phyloP scores from a whole-genome alignment of 768 basidiomycete species.

The Hypholoma fasciculare region DNA sequence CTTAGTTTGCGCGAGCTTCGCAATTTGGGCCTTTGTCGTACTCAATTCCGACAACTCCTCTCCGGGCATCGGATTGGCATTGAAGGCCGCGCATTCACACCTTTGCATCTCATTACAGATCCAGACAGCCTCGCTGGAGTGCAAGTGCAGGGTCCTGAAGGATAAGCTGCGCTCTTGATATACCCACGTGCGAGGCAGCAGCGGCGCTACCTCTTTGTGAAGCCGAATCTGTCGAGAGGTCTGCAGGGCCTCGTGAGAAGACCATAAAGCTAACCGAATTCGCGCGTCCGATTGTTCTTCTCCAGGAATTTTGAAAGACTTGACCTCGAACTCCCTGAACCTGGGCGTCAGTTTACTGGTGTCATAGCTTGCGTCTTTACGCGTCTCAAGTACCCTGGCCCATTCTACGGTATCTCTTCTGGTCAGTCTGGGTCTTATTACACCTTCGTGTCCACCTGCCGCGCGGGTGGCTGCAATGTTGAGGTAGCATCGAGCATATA shows the following conservation, averaged over 20 bases:
- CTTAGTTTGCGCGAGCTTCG: constrained; percentile 3
- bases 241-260: constrained; percentile 15
- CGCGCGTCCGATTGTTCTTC: constrained; percentile 5
- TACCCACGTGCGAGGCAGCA: constrained; percentile 14
- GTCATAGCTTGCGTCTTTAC: neutral
- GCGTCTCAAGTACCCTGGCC: constrained; percentile 7
- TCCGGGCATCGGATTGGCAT: constrained; percentile 9
- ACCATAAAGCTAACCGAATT: constrained; percentile 10
- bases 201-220: constrained; percentile 7
- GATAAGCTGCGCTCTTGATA: constrained; percentile 15
- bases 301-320: constrained; percentile 8
- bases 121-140: constrained; percentile 14
- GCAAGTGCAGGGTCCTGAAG: constrained; percentile 9
- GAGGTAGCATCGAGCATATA: constrained; percentile 12
- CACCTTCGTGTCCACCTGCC: constrained; percentile 14
- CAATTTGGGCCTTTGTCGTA: constrained; percentile 12
- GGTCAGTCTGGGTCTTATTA: constrained; percentile 7
- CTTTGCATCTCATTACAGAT: constrained; percentile 11
- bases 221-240: constrained; percentile 12
- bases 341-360: neutral
- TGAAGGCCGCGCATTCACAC: constrained; percentile 13
- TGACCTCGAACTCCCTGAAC: constrained; percentile 9
- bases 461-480: constrained; percentile 16
- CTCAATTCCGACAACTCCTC: constrained; percentile 8
- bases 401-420: constrained; percentile 8